Percentiles rank a stretch among this genome's conserved stretches.
Conservation (phyloP, 352 stramenopile genomes). For the Phytophthora tentaculata region DNA sequence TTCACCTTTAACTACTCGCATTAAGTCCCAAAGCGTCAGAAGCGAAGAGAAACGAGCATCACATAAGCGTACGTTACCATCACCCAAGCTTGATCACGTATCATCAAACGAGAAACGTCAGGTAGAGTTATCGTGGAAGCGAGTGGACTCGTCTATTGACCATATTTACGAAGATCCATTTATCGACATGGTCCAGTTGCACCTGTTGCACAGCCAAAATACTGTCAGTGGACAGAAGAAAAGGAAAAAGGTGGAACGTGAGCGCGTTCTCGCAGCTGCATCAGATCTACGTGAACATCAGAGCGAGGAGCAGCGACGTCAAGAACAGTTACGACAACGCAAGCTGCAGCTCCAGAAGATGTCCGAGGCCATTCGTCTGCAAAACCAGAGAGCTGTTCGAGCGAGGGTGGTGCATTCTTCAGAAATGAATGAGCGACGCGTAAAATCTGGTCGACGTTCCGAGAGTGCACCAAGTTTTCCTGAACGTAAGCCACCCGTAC, state of each 20-base stretch:
- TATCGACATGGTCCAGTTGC: slow-evolving; percentile 54
- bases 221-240: slow-evolving; percentile 35
- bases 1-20: background rate
- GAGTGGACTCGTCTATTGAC: slow-evolving; percentile 59
- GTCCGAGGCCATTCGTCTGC: slow-evolving; percentile 57
- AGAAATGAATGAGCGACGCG: background rate
- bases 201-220: slow-evolving; percentile 43
- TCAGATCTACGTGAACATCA: slow-evolving; percentile 49
- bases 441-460: slow-evolving; percentile 1
- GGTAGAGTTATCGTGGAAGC: slow-evolving; percentile 37
- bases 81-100: background rate
- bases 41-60: slow-evolving; percentile 2
- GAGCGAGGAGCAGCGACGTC: slow-evolving; percentile 24
- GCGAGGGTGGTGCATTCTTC: slow-evolving; percentile 4
- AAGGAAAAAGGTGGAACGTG: slow-evolving; percentile 47
- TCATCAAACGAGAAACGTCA: background rate
- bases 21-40: background rate
- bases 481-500: slow-evolving; percentile 61
- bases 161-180: slow-evolving; percentile 64
- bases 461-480: slow-evolving; percentile 23
- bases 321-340: slow-evolving; percentile 40
- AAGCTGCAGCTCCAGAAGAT: slow-evolving; percentile 57
- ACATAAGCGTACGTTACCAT: slow-evolving; percentile 15
- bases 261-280: slow-evolving; percentile 52
- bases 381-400: slow-evolving; percentile 47